Evolutionary conservation across 768 basidiomycete species (phyloP), one percentile per base, ranked within the genome.

Genomic region (Suillus variegatus): DNA sequence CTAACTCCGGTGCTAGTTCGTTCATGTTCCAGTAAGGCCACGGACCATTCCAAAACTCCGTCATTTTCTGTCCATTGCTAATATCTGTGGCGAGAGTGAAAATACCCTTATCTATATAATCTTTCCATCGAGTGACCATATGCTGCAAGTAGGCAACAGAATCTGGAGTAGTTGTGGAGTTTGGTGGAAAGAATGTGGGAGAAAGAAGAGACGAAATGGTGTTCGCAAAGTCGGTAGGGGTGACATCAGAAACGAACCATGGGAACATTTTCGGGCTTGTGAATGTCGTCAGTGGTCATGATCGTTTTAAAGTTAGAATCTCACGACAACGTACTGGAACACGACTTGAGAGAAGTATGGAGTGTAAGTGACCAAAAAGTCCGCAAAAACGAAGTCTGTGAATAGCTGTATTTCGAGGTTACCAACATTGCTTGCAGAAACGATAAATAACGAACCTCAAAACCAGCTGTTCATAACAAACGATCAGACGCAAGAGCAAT

Each of bases 211-310:
- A 81, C 2, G 74, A 61, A 64, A 96, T 83, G 0, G 87, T 84
- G 58, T 80, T 76, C 32, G 74, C 69, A 75, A 97, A 97, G 75
- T 99, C 97, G 32, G 83, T 79, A 1, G 97, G 95, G 5, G 93
- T 92, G 35, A 96, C 95, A 74, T 97, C 94, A 13, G 93, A 95
- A 55, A 98, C 96, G 74, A 99, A 99, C 95, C 97, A 99, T 0
- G 96, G 96, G 61, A 98, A 91, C 10, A 92, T 80, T 76, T 99
- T 98, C 0, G 95, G 93, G 78, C 95, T 97, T 66, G 4, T 62
- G 20, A 63, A 22, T 55, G 51, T 46, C 25, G 56, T 74, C 10
- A 77, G 63, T 14, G 18, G 16, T 61, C 62, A 62, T 56, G 13
- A 61, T 9, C 44, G 9, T 2, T 20, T 14, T 9, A 2, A 65